Base-by-base conservation (phyloP, 2,329 filamentous ascomycete genomes). In the Pseudomassariella vexata region DNA sequence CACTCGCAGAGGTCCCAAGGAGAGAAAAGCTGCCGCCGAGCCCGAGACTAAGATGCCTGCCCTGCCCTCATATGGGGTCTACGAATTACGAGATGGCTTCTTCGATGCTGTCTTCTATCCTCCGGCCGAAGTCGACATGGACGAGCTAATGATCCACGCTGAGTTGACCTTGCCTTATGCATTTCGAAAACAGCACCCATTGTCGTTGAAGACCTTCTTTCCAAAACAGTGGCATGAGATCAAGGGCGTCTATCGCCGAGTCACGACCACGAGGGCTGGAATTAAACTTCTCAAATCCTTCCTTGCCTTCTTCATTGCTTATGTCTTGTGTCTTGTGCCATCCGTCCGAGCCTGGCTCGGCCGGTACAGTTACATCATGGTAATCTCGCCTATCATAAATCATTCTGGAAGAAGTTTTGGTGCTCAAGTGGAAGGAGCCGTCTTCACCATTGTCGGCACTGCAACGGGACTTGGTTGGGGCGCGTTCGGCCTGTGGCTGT, bases 391-490 rank as follows among this genome's bases (percentile, higher is more conserved):
- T n/a, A 63, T 77, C 14, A 44, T 78, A 26, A 78, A 77, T 36
- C 74, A 79, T 42, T 62, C 74, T 3, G 70, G 68, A 15, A 61
- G 74, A 22, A 66, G 70, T 2, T 44, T 77, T 31, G 74, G 74
- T 5, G 65, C 71, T 9, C 73, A 79, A 41, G 49, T 78, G 15
- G 74, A 79, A 45, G 74, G 74, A 2, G 53, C 66, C 4, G 34
- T 73, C 24, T 50, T 72, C 14, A 76, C 72, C 5, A 66, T 63
- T n/a, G 19, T 71, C 5, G 74, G 74, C 3, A 68, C 69, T 1
- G 66, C 66, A 5, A 57, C 62, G 19, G 74, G 74, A 2, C 49
- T 78, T 6, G 72, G 63, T 9, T 76, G 73, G 66, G 74, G 73
- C 3, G 58, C 62, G 6, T 57, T 76, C 28, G 73, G 67, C 1